A percentile compares a stretch with the other conserved stretches of the same genome.
Conservation (phyloP, 148 eudicot species). For the Rhododendron simsii region DNA sequence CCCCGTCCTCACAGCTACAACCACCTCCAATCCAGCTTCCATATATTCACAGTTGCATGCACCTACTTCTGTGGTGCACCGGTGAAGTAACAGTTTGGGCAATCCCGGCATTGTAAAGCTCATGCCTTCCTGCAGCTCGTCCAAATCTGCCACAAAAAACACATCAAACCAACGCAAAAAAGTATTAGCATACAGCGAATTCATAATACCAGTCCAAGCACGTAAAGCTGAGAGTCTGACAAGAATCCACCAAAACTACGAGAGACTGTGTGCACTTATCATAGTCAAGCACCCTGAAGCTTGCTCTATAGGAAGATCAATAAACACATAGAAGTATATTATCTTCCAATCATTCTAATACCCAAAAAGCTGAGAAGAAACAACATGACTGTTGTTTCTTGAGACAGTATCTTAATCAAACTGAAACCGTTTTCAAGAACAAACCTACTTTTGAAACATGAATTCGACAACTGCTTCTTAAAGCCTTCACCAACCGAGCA, state of each 20-base stretch:
- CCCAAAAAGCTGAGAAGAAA: background rate
- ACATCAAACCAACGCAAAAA: background rate
- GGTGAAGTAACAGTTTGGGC: background rate
- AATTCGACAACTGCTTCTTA: background rate
- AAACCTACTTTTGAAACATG: background rate
- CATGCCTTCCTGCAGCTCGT: background rate
- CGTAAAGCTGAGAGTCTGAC: background rate
- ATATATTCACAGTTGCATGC: constrained; percentile 6
- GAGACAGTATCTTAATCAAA: too few relatives aligned
- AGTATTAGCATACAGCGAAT: background rate
- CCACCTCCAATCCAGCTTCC: background rate
- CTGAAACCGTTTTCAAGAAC: background rate
- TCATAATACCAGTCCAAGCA: background rate
- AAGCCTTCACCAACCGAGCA: background rate
- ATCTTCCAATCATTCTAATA: background rate
- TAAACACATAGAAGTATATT: background rate
- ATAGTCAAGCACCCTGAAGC: background rate
- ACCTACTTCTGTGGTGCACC: background rate
- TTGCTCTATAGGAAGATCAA: background rate
- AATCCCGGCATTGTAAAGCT: background rate
- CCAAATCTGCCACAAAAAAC: constrained; percentile 7
- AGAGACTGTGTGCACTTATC: background rate
- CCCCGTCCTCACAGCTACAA: background rate
- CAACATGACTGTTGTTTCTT: background rate
- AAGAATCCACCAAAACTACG: background rate